Evolutionary conservation across 2,329 filamentous ascomycete species (phyloP).

Genomic region (Exophiala xenobiotica): DNA sequence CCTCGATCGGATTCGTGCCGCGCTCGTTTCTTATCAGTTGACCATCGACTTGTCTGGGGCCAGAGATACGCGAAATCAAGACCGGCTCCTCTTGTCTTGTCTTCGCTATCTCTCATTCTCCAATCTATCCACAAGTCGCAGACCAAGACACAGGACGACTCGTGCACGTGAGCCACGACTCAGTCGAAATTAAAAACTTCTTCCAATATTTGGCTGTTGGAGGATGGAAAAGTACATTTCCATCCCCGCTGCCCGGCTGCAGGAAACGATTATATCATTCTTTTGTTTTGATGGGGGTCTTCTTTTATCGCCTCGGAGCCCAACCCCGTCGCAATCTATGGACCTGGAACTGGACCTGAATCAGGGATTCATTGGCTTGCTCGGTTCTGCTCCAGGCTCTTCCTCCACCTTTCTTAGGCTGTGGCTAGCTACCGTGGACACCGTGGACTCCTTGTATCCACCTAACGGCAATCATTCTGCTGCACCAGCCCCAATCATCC

Average conservation of each 20-base stretch:
- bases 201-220: neutral
- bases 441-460: no score
- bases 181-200: neutral
- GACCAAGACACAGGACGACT: neutral
- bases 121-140: slow-evolving; percentile 2
- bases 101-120: neutral
- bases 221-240: neutral
- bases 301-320: neutral
- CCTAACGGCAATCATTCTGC: no score
- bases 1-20: neutral
- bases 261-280: neutral
- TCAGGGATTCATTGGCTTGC: no score
- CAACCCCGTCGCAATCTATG: neutral
- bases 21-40: neutral
- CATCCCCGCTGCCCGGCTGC: neutral
- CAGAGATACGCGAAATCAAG: slow-evolving; percentile 2
- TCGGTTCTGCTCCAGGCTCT: no score
- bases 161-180: slow-evolving; percentile 3
- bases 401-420: no score
- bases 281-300: no score
- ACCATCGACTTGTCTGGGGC: neutral
- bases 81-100: neutral
- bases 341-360: neutral
- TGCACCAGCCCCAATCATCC: no score
- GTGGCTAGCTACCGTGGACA: no score